Evolutionary conservation across 2,329 filamentous ascomycete genomes (phyloP), one percentile per base, ranked within the genome.

Genomic region (Penicillium brasilianum): DNA sequence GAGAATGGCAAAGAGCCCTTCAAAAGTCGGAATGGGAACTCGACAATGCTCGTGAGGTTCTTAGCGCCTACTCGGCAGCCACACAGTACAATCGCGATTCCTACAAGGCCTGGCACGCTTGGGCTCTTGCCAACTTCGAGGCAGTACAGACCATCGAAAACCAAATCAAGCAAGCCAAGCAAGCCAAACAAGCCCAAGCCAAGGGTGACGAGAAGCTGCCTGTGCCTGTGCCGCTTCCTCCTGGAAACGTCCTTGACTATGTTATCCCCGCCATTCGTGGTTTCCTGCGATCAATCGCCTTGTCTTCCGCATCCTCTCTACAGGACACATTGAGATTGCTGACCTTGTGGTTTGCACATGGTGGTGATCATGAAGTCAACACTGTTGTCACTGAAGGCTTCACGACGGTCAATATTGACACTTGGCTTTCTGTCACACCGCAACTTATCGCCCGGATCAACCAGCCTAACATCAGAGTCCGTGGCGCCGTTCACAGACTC

Each of bases 101-200:
- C 87, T 99, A 99, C 82, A 99, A 99, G 79, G 95, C 96, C 8
- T 99, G 95, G 95, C 95, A 99, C 78, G 91, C 95, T 0, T 99
- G 95, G 94, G 96, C 95, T 11, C 80, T 99, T 64, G 94, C 95
- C 57, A 99, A 99, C 77, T 99, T 99, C 71, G 94, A 99, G 78
- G 95, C 99, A 59, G 93, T 98, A 39, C 96, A 95, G 69, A 88
- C 90, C 0, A 82, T 95, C 59, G 87, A 89, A 9, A 84, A 89
- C 22, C 85, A 41, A 4, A 10, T 41, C 37, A 16, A 41, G 10
- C n/a, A 88, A 59, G 84, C 84, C 16, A 90, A 41, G n/a, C 11
- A 39, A 39, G 90, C 65, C 83, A 86, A 49, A 84, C 86, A 64
- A 80, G 18, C 10, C 6, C 16, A 50, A 34, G 90, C 65, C 83